These are phyloP conservation scores for Diaporthe capsici DNA, from an alignment of 2,329 filamentous ascomycete genomes.

Conservation along the genomic window DNA sequence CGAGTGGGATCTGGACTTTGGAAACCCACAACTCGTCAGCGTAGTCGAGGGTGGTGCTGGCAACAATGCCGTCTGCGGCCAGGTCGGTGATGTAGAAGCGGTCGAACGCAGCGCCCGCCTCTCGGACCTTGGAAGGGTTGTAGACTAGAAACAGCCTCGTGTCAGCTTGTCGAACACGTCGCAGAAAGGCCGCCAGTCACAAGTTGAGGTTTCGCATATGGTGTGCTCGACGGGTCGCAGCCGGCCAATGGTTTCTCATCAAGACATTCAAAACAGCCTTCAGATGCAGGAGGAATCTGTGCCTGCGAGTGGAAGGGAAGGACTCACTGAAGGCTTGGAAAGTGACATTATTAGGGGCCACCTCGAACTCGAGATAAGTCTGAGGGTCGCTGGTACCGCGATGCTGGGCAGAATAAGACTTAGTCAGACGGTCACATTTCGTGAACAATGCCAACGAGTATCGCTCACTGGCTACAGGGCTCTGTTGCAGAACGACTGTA, in stretches of 20 bases:
- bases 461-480: neutral
- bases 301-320: neutral
- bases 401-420: conserved; percentile 43
- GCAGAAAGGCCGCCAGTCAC: neutral
- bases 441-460: neutral
- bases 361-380: conserved; percentile 66
- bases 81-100: conserved; percentile 58
- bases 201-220: too few species aligned
- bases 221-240: neutral
- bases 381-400: conserved; percentile 60
- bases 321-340: conserved; percentile 60
- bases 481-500: neutral
- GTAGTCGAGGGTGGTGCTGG: conserved; percentile 57
- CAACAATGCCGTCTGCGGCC: conserved; percentile 56
- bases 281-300: neutral
- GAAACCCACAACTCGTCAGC: conserved; percentile 57
- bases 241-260: neutral
- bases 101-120: conserved; percentile 58
- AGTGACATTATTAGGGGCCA: conserved; percentile 65
- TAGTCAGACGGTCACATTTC: neutral
- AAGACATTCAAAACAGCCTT: neutral
- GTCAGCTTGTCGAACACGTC: neutral
- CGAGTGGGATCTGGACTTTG: conserved; percentile 59
- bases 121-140: conserved; percentile 63
- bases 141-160: conserved; percentile 50